Evolutionary conservation across 2,329 filamentous ascomycete genomes (phyloP), one percentile per base, ranked within the genome.

Genomic region (Phialocephala subalpina): DNA sequence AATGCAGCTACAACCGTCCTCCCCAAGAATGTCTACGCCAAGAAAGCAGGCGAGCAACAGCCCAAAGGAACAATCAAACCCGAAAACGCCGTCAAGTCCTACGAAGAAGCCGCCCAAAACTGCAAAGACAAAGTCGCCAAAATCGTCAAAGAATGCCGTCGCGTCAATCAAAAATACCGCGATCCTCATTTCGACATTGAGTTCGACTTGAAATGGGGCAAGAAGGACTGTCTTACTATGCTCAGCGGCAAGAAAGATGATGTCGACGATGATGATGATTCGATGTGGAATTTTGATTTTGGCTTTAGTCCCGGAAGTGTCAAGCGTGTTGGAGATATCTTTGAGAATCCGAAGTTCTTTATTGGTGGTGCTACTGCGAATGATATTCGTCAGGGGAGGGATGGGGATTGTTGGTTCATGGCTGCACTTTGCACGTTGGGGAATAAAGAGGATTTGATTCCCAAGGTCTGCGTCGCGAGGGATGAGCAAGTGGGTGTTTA

Each of bases 101-200:
- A 93, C 74, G 87, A 93, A 62, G 87, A 92, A 72, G 92, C 92
- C 0, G 87, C 84, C 2, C 84, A 84, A 25, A 86, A 90, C 65
- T 97, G 93, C 78, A 83, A 82, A 62, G 86, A 85, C 63, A 92
- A 85, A 79, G 91, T 84, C 3, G 83, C 81, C 29, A 86, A 87
- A 75, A 89, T 90, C 66, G 82, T 87, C 58, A 82, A 82, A 64
- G 87, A 89, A 74, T 97, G 93, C 76, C 84, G 88, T 25, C 86
- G 92, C 9, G 82, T 93, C 64, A 97, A 97, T 78, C 90, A 93
- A 74, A 95, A 93, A 78, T 97, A 97, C 76, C 86, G 90, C 18
- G 93, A 97, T 75, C 87, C 90, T n/a, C 89, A 96, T 77, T 97
- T 97, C 75, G 91, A 97, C 76, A 88, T 97, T 60, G 93, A 96